Evolutionary conservation across 2,329 filamentous ascomycete genomes (phyloP), one percentile per base, ranked within the genome.

Genomic region (Exophiala xenobiotica): DNA sequence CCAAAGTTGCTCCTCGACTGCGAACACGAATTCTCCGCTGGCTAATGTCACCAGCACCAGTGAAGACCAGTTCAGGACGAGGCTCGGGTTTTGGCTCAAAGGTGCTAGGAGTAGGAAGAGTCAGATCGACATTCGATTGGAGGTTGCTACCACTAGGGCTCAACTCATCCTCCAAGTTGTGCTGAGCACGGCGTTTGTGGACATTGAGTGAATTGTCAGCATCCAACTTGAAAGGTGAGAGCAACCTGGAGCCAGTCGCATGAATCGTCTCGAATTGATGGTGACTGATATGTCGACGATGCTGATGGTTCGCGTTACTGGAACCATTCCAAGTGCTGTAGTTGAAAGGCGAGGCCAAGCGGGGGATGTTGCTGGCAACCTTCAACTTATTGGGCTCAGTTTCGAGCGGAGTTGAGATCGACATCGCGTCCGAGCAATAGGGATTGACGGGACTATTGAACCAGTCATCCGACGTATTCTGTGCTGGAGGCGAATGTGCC

Each of bases 1-100:
- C 78, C 19, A 80, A 73, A 40, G 80, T 85, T 61, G 82, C 83
- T 48, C 82, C 82, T 37, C 82, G 78, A 59, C 77, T 82, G 33
- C 82, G 77, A 26, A 82, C 76, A 20, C 82, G 78, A 8, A 82
- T 75, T 23, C 80, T 77, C 49, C 78, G 77, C 58, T 80, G 75
- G 46, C 77, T 76, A 7, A 73, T 71, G 53, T 81, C 76, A 22
- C 59, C 59, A 42, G 51, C 49, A 24, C 61, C 61, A 11, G 59
- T 61, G 33, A 63, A 62, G 7, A 61, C 46, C 24, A 63, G 37
- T 31, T 63, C 61, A n/a, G 53, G 57, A 14, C 51, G 52, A 42
- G 37, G 29, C 26, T 46, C 41, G n/a, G 51, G 71, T 68, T 31
- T 71, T 68, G 26, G 69, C 68, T 48, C 72, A 69, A 56, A 79